Base-by-base conservation (phyloP, 148 eudicot genomes). In the Diospyros lotus region DNA sequence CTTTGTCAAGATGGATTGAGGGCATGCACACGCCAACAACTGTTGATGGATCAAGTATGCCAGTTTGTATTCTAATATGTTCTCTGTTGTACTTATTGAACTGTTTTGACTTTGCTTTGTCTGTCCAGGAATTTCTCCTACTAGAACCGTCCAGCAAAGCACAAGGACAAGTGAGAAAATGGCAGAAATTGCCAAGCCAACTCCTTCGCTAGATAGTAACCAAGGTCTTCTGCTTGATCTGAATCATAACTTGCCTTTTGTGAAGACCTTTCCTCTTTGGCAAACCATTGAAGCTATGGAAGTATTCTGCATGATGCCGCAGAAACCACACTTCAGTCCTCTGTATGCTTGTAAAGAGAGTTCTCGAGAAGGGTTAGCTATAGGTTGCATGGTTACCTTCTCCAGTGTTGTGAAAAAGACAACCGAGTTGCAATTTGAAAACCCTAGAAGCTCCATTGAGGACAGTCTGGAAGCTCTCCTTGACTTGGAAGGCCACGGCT, bases 371-470 rank as follows among this genome's bases (percentile, higher is more conserved):
- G 98, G 95, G 46, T 77, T 88, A 78, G 98, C 98, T 51, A 84
- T 94, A 66, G 97, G 93, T 11, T 76, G 60, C 60, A 94, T 94
- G 98, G 93, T 94, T n/a, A 90, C 87, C 39, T 94, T 88, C 74
- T 70, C 89, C 48, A 85, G 85, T 43, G 74, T 86, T 66, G 91
- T 85, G 9, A 89, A 87, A 62, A 85, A 73, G 68, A 77, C 86
- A 54, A 80, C 82, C 3, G 78, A 69, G 76, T 78, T 90, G 68
- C 79, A 44, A 46, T 75, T 87, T 61, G 79, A 73, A 56, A 91
- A 84, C 43, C 85, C 90, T 1, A 80, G 73, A 80, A 84, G 82
- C 73, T 28, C 71, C 10, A 74, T 87, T 2, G 86, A 94, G 59
- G 90, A 87, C 75, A 73, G 77, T 77, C 61, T 91, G 82, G 94